Base-by-base conservation (phyloP, 1,139 yeast species). In the Yamadazyma dushanensis region DNA sequence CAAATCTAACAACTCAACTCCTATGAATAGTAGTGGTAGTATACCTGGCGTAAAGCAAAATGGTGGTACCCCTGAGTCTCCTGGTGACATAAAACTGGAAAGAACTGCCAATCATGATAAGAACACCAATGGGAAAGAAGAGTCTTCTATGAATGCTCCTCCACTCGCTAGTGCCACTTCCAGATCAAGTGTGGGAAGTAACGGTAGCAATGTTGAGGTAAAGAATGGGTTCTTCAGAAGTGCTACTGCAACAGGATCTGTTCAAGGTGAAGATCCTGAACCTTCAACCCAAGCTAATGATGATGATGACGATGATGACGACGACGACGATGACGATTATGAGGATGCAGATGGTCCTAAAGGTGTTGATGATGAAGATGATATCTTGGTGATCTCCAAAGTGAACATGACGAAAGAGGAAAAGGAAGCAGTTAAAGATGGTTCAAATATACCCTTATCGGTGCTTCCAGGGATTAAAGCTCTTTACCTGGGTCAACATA, bases 401-500 rank as follows among this genome's bases (percentile, higher is more conserved):
- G 42, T 41, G 3, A 41, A 41, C 17, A 40, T 44, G 8, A 37
- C 37, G 10, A 41, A 43, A 17, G 36, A 39, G 11, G 40, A 43
- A 14, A 33, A 34, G 24, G 29, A 31, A 20, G 29, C 18, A 5
- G 30, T 11, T 8, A 26, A 35, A 11, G 50, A 45, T 14, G 41
- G 45, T 18, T 44, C 44, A 8, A 34, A 38, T 5, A 31, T 36
- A 7, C 34, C 41, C 13, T 41, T 44, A 16, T 34, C 48, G 2
- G 40, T 56, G 6, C 39, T 59, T 4, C 57, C 60, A 4, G 57
- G 57, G 2, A 35, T 58, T 4, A 52, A 52, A 31, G 43, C 53
- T 3, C 41, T 57, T 8, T 53, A 51, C 29, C 47, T 42, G 46
- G 43, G 45, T 3, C 46, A 44, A 16, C 44, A 43, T 20, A 39